Conservation (phyloP, 768 basidiomycete genomes). For the Leccinum obscurum region DNA sequence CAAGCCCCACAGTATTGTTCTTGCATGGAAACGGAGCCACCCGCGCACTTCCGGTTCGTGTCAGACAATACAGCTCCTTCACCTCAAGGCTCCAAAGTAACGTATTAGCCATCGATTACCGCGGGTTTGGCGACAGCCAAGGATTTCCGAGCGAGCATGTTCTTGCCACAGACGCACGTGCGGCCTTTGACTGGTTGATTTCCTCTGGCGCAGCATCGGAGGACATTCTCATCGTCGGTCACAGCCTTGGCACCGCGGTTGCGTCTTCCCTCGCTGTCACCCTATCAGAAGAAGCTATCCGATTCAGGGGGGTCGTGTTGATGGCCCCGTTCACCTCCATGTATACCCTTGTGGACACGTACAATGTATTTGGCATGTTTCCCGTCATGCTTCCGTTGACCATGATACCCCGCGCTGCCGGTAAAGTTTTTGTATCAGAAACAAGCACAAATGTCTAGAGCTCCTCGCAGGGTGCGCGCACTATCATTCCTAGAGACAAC, state of each 20-base stretch:
- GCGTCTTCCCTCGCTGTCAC: constrained; percentile 48
- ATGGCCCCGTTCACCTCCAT: constrained; percentile 61
- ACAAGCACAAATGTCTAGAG: no score
- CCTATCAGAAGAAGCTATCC: constrained; percentile 44
- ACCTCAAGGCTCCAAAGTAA: constrained; percentile 68
- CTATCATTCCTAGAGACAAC: no score
- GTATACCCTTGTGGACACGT: constrained; percentile 62
- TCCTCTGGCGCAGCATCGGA: constrained; percentile 54
- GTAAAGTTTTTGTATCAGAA: constrained; percentile 29
- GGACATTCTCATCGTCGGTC: constrained; percentile 75
- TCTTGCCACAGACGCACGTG: constrained; percentile 66
- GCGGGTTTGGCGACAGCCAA: constrained; percentile 87
- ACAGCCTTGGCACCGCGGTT: constrained; percentile 89
- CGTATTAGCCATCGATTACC: constrained; percentile 86
- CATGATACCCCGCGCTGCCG: constrained; percentile 47
- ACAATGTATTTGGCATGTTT: constrained; percentile 61
- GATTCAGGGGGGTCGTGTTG: constrained; percentile 49
- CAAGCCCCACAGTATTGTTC: constrained; percentile 80
- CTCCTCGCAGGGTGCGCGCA: no score
- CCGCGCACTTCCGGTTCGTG: constrained; percentile 63
- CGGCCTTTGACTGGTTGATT: constrained; percentile 80
- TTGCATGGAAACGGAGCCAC: constrained; percentile 90
- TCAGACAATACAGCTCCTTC: constrained; percentile 67
- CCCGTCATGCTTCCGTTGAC: constrained; percentile 74
- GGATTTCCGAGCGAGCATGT: constrained; percentile 78